These are phyloP conservation scores for Penicillium sp. DNA, from an alignment of 2,329 filamentous ascomycete species.

Conservation along the genomic window DNA sequence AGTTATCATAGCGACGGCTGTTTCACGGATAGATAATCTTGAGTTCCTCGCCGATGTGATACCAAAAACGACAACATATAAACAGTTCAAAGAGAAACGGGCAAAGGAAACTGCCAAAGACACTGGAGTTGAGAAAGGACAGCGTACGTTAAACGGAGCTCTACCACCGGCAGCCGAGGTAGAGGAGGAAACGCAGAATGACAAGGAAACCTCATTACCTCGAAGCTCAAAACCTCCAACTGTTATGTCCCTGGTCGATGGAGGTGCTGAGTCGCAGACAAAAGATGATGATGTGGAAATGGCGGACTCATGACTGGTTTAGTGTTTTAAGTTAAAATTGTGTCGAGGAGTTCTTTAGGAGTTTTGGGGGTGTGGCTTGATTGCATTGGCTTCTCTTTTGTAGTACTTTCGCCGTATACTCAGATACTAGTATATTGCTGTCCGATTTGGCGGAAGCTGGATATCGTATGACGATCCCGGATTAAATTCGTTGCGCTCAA, in stretches of 20 bases:
- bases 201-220: slow-evolving; percentile 23
- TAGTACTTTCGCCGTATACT: background rate
- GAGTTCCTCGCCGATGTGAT: slow-evolving; percentile 93
- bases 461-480: slow-evolving; percentile 15
- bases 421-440: background rate
- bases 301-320: slow-evolving; percentile 46
- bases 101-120: slow-evolving; percentile 42
- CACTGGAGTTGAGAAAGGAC: slow-evolving; percentile 42
- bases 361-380: slow-evolving; percentile 19
- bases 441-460: slow-evolving; percentile 8
- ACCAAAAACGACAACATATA: slow-evolving; percentile 82
- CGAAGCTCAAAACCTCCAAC: slow-evolving; percentile 41
- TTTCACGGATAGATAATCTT: slow-evolving; percentile 87
- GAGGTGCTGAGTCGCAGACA: slow-evolving; percentile 53
- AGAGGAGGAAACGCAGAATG: slow-evolving; percentile 31
- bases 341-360: slow-evolving; percentile 11
- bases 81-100: slow-evolving; percentile 72
- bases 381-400: slow-evolving; percentile 8
- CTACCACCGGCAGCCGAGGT: slow-evolving; percentile 23
- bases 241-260: slow-evolving; percentile 59
- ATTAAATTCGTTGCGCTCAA: background rate
- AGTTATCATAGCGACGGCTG: slow-evolving; percentile 69
- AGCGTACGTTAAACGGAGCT: slow-evolving; percentile 42
- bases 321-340: background rate
- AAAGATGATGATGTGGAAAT: slow-evolving; percentile 59